Conservation (phyloP, 495 filamentous ascomycete genomes). For the Penicillium flavigenum region DNA sequence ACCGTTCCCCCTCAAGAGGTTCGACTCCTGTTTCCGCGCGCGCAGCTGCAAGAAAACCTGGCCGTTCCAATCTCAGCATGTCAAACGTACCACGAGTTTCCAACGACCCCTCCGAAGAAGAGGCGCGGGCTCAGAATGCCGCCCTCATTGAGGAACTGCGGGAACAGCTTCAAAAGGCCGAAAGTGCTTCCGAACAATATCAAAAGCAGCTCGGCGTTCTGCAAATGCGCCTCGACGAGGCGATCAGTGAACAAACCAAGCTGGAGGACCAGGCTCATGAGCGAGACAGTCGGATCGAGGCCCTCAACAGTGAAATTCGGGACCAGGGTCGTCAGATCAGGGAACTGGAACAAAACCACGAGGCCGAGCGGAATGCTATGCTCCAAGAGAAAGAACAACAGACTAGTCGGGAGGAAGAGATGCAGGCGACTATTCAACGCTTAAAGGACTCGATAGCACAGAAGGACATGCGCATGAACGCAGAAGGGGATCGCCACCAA, state of each 20-base stretch:
- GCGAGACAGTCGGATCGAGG: slow-evolving; percentile 75
- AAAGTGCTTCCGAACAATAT: slow-evolving; percentile 73
- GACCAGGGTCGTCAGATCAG: slow-evolving; percentile 76
- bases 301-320: slow-evolving; percentile 73
- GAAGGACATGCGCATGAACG: slow-evolving; percentile 57
- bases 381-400: slow-evolving; percentile 90
- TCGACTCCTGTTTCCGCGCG: slow-evolving; percentile 68
- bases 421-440: slow-evolving; percentile 83
- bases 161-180: slow-evolving; percentile 74
- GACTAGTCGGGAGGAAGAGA: slow-evolving; percentile 76
- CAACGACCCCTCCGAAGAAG: slow-evolving; percentile 59
- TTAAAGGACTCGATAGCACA: slow-evolving; percentile 84
- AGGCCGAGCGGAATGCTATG: slow-evolving; percentile 82
- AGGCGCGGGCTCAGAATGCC: slow-evolving; percentile 67
- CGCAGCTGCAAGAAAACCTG: slow-evolving; percentile 61
- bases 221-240: slow-evolving; percentile 83
- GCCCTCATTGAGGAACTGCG: slow-evolving; percentile 83
- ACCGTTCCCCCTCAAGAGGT: slow-evolving; percentile 44
- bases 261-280: slow-evolving; percentile 84
- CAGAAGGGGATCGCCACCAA: slow-evolving; percentile 62
- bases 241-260: slow-evolving; percentile 75
- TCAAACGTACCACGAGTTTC: slow-evolving; percentile 54
- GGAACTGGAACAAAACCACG: slow-evolving; percentile 87
- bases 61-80: slow-evolving; percentile 58
- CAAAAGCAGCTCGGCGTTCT: slow-evolving; percentile 81